Conservation (phyloP, 148 eudicot species). For the Rhododendron mucronatum region DNA sequence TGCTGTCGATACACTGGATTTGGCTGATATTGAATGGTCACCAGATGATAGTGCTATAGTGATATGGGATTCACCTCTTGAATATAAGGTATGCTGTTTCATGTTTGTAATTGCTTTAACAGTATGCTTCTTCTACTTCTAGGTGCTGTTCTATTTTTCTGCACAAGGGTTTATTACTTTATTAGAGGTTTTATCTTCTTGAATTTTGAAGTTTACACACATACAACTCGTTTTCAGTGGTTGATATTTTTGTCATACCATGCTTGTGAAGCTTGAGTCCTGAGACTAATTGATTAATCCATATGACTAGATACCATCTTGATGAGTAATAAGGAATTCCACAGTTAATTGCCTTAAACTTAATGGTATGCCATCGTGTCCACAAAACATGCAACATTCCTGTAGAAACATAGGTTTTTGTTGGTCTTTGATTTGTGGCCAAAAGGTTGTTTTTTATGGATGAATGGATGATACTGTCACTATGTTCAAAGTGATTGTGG, state of each 20-base stretch:
- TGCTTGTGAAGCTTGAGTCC: neutral
- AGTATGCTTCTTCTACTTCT: neutral
- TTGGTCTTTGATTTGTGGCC: neutral
- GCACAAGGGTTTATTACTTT: neutral
- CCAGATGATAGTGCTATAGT: slow-evolving; percentile 96
- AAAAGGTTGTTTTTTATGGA: neutral
- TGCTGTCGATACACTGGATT: slow-evolving; percentile 87
- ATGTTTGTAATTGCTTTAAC: neutral
- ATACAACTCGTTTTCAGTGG: neutral
- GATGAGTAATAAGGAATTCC: slow-evolving; percentile 1
- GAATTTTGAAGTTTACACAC: neutral
- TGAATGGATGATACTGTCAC: neutral
- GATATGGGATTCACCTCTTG: slow-evolving; percentile 97
- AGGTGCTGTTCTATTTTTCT: neutral
- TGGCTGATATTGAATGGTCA: slow-evolving; percentile 93
- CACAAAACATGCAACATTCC: neutral
- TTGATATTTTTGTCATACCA: neutral
- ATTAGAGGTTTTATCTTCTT: neutral
- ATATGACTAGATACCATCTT: neutral
- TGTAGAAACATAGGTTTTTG: neutral
- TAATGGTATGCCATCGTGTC: neutral
- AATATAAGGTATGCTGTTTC: slow-evolving; percentile 64
- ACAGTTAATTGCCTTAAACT: neutral
- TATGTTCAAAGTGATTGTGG: neutral
- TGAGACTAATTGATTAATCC: neutral